Percentiles rank a stretch among this genome's conserved stretches.
Conservation (phyloP, 257 asterid species). For the Galeopsis tetrahit region DNA sequence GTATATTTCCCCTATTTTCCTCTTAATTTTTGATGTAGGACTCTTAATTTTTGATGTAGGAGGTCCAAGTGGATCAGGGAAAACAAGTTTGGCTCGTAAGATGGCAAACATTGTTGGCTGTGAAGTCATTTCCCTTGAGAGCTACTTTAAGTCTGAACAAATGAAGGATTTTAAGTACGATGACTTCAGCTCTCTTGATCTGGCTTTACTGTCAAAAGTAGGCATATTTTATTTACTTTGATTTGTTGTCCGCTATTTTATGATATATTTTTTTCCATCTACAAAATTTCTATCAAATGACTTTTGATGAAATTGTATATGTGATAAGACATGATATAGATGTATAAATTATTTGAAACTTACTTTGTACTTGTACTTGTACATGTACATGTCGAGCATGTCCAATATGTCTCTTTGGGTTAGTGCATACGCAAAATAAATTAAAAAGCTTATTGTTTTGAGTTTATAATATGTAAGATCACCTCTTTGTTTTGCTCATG, state of each 20-base stretch:
- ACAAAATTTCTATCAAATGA: background rate
- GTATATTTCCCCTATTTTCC: conserved; percentile 17
- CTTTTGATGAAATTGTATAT: conserved; percentile 14
- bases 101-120: conserved; percentile 99
- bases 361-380: conserved; percentile 16
- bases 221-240: conserved; percentile 35
- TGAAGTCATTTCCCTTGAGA: conserved; percentile 97
- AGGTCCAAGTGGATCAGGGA: conserved; percentile 99
- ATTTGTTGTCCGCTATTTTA: conserved; percentile 27
- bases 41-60: conserved; percentile 52
- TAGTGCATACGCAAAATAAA: conserved; percentile 12
- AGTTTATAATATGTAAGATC: conserved; percentile 11
- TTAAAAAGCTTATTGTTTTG: background rate
- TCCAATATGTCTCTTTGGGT: conserved; percentile 7
- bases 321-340: conserved; percentile 23
- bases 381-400: conserved; percentile 11
- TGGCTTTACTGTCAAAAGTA: conserved; percentile 90
- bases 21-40: conserved; percentile 53
- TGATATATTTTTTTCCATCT: conserved; percentile 13
- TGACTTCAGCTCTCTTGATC: conserved; percentile 95
- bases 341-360: conserved; percentile 23
- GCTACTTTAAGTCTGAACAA: conserved; percentile 89
- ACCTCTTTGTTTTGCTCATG: conserved; percentile 15
- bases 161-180: conserved; percentile 90
- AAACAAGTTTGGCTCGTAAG: conserved; percentile 97